Evolutionary conservation across 768 basidiomycete genomes (phyloP).

Genomic region (Russula emetica): DNA sequence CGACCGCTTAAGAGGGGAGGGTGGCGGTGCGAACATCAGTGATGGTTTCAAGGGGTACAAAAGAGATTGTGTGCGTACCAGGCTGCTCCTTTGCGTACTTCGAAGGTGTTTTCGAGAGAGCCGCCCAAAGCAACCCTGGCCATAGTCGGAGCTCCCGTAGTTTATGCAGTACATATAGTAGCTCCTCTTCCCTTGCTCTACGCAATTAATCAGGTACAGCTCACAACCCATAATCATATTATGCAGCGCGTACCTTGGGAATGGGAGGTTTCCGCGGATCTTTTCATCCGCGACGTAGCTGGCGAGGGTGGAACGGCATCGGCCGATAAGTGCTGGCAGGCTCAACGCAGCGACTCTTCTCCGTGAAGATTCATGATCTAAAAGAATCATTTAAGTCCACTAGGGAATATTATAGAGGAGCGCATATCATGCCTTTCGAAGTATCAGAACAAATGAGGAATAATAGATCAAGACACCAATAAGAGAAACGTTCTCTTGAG

Average conservation of each 20-base stretch:
- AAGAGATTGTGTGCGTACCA: conserved; percentile 38
- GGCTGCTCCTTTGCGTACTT: conserved; percentile 53
- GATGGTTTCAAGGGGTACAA: neutral
- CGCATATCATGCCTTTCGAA: conserved; percentile 47
- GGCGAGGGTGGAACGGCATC: conserved; percentile 65
- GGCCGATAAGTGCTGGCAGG: conserved; percentile 66
- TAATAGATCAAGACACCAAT: conserved; percentile 88
- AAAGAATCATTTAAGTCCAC: neutral
- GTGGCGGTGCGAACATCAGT: neutral
- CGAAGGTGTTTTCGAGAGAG: conserved; percentile 61
- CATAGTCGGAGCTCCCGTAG: conserved; percentile 68
- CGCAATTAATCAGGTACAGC: neutral
- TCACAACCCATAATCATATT: neutral
- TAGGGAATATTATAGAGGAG: neutral
- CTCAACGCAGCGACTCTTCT: conserved; percentile 68
- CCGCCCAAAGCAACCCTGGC: conserved; percentile 74
- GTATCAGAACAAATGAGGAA: conserved; percentile 74
- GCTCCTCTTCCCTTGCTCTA: conserved; percentile 84
- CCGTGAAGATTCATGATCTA: conserved; percentile 59
- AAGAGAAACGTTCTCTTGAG: conserved; percentile 81
- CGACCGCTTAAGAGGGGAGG: conserved; percentile 32
- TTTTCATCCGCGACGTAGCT: conserved; percentile 81
- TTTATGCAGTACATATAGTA: conserved; percentile 78
- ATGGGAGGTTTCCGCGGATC: conserved; percentile 82
- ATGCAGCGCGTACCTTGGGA: conserved; percentile 59